These are phyloP conservation scores for Leucocoprinus birnbaumii DNA, from an alignment of 768 basidiomycete genomes.

Conservation along the genomic window DNA sequence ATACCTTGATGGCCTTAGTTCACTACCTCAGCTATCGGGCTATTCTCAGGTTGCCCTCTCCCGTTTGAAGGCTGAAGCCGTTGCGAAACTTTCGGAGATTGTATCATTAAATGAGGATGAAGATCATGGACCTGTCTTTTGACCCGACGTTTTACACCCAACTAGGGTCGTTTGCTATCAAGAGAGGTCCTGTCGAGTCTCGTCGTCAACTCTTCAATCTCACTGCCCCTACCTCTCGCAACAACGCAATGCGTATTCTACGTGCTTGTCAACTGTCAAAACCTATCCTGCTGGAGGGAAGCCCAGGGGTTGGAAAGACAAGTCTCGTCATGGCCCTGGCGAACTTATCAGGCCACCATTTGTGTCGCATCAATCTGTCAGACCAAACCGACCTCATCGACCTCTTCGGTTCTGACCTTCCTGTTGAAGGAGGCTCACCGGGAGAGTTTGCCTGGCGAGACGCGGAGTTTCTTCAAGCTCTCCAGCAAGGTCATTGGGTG, in stretches of 20 bases:
- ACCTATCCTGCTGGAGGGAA: conserved; percentile 94
- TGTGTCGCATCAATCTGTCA: conserved; percentile 94
- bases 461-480: conserved; percentile 89
- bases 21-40: conserved; percentile 68
- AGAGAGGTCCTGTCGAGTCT: conserved; percentile 46
- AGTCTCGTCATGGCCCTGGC: conserved; percentile 89
- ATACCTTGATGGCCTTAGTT: conserved; percentile 83
- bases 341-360: conserved; percentile 67
- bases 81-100: conserved; percentile 49
- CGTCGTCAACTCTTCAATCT: conserved; percentile 64
- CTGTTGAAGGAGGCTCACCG: conserved; percentile 85
- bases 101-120: conserved; percentile 38
- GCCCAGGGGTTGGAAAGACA: conserved; percentile 98
- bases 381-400: conserved; percentile 98
- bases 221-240: conserved; percentile 81
- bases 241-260: conserved; percentile 85
- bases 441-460: conserved; percentile 98
- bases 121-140: conserved; percentile 22
- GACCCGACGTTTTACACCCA: conserved; percentile 39
- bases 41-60: conserved; percentile 58
- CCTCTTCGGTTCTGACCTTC: conserved; percentile 93
- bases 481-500: conserved; percentile 98
- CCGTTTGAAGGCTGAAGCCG: conserved; percentile 60
- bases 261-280: conserved; percentile 88
- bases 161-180: conserved; percentile 75